Evolutionary conservation across 73 alveolate genomes (phyloP), one percentile per base, ranked within the genome.

Genomic region (Uronychia binucleata): DNA sequence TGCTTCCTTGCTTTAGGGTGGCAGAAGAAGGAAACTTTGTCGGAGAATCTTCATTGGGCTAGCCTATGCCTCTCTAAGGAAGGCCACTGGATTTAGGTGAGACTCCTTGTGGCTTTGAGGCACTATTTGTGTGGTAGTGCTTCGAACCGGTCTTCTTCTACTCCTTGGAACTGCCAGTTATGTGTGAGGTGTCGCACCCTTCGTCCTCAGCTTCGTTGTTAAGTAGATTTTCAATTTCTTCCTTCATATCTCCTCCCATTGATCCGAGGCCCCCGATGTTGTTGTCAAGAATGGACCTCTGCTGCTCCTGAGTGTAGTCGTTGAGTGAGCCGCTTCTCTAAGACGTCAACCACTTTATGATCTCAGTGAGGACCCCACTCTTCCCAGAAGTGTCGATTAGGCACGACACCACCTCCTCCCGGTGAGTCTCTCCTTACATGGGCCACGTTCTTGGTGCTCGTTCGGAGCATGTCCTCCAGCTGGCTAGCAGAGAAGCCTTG

Each of bases 351-450:
- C 97, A 93, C 67, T 87, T 84, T 1, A 93, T 93, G 26, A 93
- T 89, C 30, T 93, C 97, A 33, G 95, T 93, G 8, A 93, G 91
- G 1, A 93, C 94, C 33, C 97, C 97, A 46, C 67, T 19, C 76
- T 77, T 80, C 30, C 90, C 86, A 26, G 57, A 67, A 13, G 82
- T 13, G 67, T 82, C 89, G 26, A 82, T 77, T 34, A 82, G 28
- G 29, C 91, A 85, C n/a, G 85, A 77, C 27, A 85, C 91, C 11
- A 85, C 91, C 57, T 85, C 91, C 67, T 46, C n/a, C 19, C 5
- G 19, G 19, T 46, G 5, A 46, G 67, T 5, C 5, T 19, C n/a
- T n/a, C 5, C 67, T 46, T 19, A 46, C 67, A 77, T 77, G 86
- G 1, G 91, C 91, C n/a, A 78, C 86, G 77, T 85, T 85, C 57